Conservation (phyloP, 148 eudicot species). For the Beta vulgaris region DNA sequence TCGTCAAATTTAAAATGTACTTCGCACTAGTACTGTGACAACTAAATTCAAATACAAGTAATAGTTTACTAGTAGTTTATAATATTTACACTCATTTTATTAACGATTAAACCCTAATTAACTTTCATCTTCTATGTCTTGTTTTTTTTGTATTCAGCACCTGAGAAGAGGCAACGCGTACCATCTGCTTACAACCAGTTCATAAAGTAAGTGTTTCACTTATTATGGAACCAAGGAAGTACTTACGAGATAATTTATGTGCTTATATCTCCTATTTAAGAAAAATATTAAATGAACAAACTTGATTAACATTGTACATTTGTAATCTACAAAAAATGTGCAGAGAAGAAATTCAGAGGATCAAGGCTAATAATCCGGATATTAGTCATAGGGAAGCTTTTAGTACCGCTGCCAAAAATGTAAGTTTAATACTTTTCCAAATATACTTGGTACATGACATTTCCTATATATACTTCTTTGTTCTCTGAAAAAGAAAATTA, state of each 20-base stretch:
- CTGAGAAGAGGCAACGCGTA: constrained; percentile 95
- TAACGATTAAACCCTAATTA: background rate
- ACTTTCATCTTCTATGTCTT: background rate
- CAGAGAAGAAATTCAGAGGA: constrained; percentile 93
- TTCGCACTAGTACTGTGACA: no score
- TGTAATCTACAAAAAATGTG: background rate
- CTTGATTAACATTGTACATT: no score
- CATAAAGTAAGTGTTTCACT: constrained; percentile 56
- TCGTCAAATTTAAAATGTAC: no score
- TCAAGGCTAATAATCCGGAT: constrained; percentile 82
- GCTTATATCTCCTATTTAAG: background rate
- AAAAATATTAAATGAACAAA: no score
- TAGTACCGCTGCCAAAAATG: constrained; percentile 94
- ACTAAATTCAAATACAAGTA: no score
- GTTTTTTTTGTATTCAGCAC: constrained; percentile 44
- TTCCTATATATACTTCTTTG: no score
- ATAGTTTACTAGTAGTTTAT: no score
- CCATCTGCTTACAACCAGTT: constrained; percentile 96
- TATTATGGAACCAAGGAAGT: no score
- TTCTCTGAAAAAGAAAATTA: no score
- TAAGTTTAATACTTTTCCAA: constrained; percentile 25
- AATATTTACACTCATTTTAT: no score
- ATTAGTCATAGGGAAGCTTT: constrained; percentile 95
- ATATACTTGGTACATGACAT: background rate
- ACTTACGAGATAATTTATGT: background rate